These are phyloP conservation scores for Diphasiastrum complanatum DNA, from an alignment of 83 land plant species.

Conservation along the genomic window DNA sequence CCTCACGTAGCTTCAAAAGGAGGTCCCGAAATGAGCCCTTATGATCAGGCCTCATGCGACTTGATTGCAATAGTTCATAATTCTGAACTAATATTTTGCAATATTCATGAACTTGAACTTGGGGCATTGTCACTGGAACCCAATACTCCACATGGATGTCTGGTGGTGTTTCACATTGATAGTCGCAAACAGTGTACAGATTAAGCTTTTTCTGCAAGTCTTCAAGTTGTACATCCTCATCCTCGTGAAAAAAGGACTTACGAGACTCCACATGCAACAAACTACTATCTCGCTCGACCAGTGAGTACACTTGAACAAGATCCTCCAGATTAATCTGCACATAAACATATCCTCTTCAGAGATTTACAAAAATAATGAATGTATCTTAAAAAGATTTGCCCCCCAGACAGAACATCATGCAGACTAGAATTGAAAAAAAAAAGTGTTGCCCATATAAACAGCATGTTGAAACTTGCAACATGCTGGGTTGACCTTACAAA, in stretches of 20 bases:
- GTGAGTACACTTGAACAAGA: slow-evolving; percentile 10
- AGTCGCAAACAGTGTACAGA: no score
- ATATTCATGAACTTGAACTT: slow-evolving; percentile 11
- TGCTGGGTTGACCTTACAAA: no score
- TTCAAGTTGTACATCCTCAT: no score
- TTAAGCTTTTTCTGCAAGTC: no score
- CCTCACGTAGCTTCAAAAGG: slow-evolving; percentile 20
- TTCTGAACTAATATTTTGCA: slow-evolving; percentile 10
- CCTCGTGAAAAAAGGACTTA: no score
- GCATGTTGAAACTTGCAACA: no score
- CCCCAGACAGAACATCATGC: no score
- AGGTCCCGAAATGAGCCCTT: slow-evolving; percentile 7
- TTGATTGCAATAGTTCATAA: slow-evolving; percentile 8
- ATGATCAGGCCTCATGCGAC: slow-evolving; percentile 6
- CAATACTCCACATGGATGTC: slow-evolving; percentile 9
- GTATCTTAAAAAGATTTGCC: no score
- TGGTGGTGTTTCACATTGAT: no score
- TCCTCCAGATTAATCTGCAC: slow-evolving; percentile 23
- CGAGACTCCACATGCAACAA: slow-evolving; percentile 4
- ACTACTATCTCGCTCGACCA: slow-evolving; percentile 10
- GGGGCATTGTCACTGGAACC: slow-evolving; percentile 22
- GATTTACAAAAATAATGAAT: no score
- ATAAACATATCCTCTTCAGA: neutral
- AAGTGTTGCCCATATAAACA: no score
- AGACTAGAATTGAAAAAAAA: no score